A percentile compares a stretch with the other conserved stretches of the same genome.
These are phyloP conservation scores for Leishmania tropica DNA, from an alignment of 208 protist species.

Conservation along the genomic window DNA sequence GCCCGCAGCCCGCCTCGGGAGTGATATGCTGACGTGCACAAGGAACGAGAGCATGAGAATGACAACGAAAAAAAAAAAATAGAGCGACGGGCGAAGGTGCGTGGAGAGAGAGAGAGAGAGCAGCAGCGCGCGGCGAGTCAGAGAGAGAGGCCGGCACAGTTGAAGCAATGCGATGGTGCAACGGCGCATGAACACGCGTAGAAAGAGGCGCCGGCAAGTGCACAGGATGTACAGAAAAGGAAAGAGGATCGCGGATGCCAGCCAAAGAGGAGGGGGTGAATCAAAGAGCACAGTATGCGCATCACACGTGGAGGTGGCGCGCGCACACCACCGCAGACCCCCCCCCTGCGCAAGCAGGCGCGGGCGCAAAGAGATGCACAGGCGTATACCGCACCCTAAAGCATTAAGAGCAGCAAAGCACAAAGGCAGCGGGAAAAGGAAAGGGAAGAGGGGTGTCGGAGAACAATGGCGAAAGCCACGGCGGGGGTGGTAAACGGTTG, in stretches of 20 bases:
- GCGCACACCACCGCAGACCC: neutral
- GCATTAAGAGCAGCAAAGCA: neutral
- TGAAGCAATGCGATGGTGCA: neutral
- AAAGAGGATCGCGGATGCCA: neutral
- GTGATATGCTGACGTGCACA: neutral
- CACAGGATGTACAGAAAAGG: neutral
- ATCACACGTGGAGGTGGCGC: neutral
- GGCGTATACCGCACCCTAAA: neutral
- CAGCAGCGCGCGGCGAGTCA: too few relatives aligned
- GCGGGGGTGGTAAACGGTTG: neutral
- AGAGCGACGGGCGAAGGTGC: neutral
- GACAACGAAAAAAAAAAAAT: neutral
- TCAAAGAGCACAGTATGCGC: neutral
- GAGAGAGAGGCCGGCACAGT: neutral
- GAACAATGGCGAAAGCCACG: neutral
- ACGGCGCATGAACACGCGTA: neutral
- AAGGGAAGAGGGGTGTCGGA: neutral
- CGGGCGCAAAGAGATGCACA: neutral
- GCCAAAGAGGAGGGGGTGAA: neutral
- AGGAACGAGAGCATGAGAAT: neutral
- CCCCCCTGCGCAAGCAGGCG: neutral
- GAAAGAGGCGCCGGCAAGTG: neutral
- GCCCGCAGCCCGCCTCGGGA: neutral
- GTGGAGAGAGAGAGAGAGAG: neutral
- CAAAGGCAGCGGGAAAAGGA: neutral